Evolutionary conservation across 768 basidiomycete genomes (phyloP), one percentile per base, ranked within the genome.

Genomic region (Clitopilus hobsonii): DNA sequence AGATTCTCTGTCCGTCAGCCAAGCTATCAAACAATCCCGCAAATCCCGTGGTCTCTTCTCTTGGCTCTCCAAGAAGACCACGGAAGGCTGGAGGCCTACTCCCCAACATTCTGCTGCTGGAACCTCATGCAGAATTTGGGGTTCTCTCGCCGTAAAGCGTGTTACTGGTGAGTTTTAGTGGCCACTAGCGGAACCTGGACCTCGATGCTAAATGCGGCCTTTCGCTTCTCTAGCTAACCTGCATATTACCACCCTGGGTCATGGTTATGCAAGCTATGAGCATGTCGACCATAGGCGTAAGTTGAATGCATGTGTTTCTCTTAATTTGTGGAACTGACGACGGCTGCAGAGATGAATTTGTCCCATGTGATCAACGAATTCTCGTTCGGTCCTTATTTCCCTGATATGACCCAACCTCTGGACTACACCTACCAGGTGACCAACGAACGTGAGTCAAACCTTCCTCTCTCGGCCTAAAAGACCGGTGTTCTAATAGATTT

Each of bases 361-460:
- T 94, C 92, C 2, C 96, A 98, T 74, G 85, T 97, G 58, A 94
- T 98, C 64, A 87, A 87, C 52, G 96, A 99, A 69, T 97, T 98
- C 67, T 97, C 94, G 0, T 98, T 98, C 59, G 96, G 96, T 1
- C 91, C 94, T 1, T 86, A 89, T 74, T 98, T 97, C 76, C 96
- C 96, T 2, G 89, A 94, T 41, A 98, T 99, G 50, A 82, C 84
- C 0, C 96, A 99, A 67, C 96, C 96, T 0, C 80, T 99, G 36
- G 96, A 98, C 65, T 85, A 93, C 66, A 90, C 91, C 1, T 89
- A 89, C 56, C 90, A 96, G 67, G 61, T 85, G 0, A 80, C 90
- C 0, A 63, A 81, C 53, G 75, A 89, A 24, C 81, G 88, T 91
- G 64, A 65, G 89, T 77, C 18, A 54, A 55, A 51, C 52, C 22